Conservation (phyloP, 192 early-diverging fungal genomes). For the Backusella circina region DNA sequence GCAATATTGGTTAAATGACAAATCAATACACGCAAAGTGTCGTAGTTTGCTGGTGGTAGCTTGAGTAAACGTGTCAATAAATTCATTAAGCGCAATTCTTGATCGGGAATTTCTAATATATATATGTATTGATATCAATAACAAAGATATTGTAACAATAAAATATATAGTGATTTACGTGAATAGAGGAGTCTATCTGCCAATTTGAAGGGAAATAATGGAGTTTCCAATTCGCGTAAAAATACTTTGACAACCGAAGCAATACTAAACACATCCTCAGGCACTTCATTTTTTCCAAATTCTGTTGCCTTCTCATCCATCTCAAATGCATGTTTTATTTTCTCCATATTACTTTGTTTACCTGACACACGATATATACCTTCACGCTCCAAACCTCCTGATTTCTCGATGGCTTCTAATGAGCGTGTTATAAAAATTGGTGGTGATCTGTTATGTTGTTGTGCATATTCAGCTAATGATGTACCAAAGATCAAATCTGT, state of each 20-base stretch:
- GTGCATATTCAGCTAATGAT: slow-evolving; percentile 33
- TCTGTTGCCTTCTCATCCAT: slow-evolving; percentile 25
- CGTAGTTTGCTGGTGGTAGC: slow-evolving; percentile 46
- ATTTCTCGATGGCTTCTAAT: slow-evolving; percentile 26
- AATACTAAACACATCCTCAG: slow-evolving; percentile 55
- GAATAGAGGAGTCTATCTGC: slow-evolving; percentile 55
- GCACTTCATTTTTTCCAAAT: slow-evolving; percentile 23
- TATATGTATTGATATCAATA: background rate
- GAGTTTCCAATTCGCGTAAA: slow-evolving; percentile 59
- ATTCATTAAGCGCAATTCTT: slow-evolving; percentile 36
- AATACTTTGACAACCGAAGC: slow-evolving; percentile 66
- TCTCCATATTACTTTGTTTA: slow-evolving; percentile 27
- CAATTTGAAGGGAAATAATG: slow-evolving; percentile 52
- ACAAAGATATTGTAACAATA: background rate
- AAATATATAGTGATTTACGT: slow-evolving; percentile 2
- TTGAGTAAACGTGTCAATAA: slow-evolving; percentile 39
- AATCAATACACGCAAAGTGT: slow-evolving; percentile 51
- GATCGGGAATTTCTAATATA: slow-evolving; percentile 37
- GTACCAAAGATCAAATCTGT: slow-evolving; percentile 36
- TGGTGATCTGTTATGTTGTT: slow-evolving; percentile 13
- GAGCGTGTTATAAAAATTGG: slow-evolving; percentile 33
- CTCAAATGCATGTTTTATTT: slow-evolving; percentile 30
- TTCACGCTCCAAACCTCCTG: slow-evolving; percentile 32
- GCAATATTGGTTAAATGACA: slow-evolving; percentile 52
- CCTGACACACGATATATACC: slow-evolving; percentile 40